Percentiles rank a stretch among this genome's conserved stretches.
These are phyloP conservation scores for Xylaria sp. DNA, from an alignment of 2,329 filamentous ascomycete genomes.

Conservation along the genomic window DNA sequence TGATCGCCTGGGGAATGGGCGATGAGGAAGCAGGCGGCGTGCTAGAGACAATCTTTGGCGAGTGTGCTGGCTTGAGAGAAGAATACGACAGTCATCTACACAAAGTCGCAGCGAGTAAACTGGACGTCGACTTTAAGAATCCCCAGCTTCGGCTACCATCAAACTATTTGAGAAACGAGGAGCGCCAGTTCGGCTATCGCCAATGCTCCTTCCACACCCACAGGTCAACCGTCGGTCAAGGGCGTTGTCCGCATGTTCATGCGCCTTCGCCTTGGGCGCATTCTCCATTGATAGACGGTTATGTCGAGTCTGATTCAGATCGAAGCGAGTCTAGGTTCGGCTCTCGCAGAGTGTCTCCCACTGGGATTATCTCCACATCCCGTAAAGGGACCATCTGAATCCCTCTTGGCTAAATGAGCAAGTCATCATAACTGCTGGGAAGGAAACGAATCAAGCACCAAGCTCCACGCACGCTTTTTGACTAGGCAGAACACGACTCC, in stretches of 20 bases:
- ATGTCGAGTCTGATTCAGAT: slow-evolving; percentile 47
- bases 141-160: slow-evolving; percentile 68
- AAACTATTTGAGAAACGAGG: slow-evolving; percentile 66
- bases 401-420: neutral
- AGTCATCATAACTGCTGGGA: neutral
- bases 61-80: slow-evolving; percentile 58
- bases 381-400: slow-evolving; percentile 6
- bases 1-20: slow-evolving; percentile 67
- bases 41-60: slow-evolving; percentile 56
- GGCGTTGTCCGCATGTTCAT: slow-evolving; percentile 60
- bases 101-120: slow-evolving; percentile 63
- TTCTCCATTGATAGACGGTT: slow-evolving; percentile 45
- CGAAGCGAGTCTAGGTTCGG: slow-evolving; percentile 38
- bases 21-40: slow-evolving; percentile 47
- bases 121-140: slow-evolving; percentile 68
- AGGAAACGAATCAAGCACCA: neutral
- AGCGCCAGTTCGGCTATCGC: slow-evolving; percentile 69
- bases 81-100: slow-evolving; percentile 64
- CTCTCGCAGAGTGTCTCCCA: slow-evolving; percentile 39
- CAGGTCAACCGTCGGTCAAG: slow-evolving; percentile 64
- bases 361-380: neutral
- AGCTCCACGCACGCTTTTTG: neutral
- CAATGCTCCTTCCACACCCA: slow-evolving; percentile 72
- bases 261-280: slow-evolving; percentile 39
- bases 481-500: neutral